Conservation (phyloP, 176 grass and related monocot species). For the Aechmea fasciata region DNA sequence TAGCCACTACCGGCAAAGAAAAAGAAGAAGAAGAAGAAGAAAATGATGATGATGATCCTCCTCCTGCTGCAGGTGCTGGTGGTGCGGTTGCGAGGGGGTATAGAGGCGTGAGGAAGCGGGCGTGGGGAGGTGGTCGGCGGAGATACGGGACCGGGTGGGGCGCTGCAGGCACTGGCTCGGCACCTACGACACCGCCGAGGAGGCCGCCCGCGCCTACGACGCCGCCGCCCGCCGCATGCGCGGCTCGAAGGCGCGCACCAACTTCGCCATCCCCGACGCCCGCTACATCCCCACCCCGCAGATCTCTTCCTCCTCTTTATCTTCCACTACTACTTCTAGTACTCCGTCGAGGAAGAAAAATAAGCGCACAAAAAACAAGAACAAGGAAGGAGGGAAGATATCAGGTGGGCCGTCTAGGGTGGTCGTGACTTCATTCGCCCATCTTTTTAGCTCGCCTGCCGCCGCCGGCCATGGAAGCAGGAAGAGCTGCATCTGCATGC, state of each 20-base stretch:
- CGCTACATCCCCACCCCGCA: background rate
- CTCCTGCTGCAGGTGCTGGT: background rate
- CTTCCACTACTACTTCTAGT: background rate
- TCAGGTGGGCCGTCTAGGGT: too few species aligned
- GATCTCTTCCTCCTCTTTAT: background rate
- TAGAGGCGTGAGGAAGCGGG: conserved; percentile 17
- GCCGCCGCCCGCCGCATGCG: conserved; percentile 5
- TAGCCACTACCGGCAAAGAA: background rate
- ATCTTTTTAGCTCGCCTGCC: too few species aligned
- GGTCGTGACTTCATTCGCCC: too few species aligned
- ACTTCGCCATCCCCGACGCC: conserved; percentile 7
- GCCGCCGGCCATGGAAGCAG: too few species aligned
- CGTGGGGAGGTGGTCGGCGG: conserved; percentile 22
- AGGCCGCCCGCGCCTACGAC: background rate
- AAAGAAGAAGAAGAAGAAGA: too few species aligned
- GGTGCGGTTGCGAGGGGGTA: background rate
- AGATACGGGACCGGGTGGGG: conserved; percentile 23
- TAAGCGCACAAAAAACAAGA: too few species aligned
- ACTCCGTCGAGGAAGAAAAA: too few species aligned
- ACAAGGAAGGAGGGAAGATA: too few species aligned
- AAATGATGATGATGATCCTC: background rate
- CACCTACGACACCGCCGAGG: conserved; percentile 19
- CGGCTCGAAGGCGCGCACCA: conserved; percentile 16
- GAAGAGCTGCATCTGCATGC: too few species aligned
- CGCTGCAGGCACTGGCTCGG: conserved; percentile 17